phyloP scores from a whole-genome alignment of 257 asterid species.

The Mitragyna speciosa region DNA sequence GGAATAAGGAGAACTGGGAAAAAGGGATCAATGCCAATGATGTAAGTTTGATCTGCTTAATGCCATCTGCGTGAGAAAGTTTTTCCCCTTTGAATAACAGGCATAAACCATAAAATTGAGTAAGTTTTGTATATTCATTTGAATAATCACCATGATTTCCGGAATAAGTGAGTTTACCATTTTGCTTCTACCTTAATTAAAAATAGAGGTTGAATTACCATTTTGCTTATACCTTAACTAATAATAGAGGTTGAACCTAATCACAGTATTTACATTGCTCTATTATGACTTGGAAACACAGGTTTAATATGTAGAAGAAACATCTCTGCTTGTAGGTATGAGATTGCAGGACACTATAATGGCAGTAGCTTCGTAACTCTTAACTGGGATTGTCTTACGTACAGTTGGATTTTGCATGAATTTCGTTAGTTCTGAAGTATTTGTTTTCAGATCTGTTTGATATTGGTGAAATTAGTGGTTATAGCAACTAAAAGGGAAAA shows the following conservation, averaged over 20 bases:
- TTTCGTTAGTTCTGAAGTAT: background rate
- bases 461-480: background rate
- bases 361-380: background rate
- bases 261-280: background rate
- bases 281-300: background rate
- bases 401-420: background rate
- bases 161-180: background rate
- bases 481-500: background rate
- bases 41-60: conserved; percentile 43
- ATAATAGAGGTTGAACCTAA: background rate
- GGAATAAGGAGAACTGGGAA: conserved; percentile 60
- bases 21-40: conserved; percentile 53
- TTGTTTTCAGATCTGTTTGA: background rate
- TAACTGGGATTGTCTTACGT: background rate
- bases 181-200: conserved; percentile 2
- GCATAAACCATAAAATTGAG: background rate
- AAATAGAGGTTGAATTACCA: background rate
- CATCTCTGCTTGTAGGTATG: background rate
- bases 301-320: background rate
- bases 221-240: background rate
- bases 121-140: background rate
- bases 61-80: background rate
- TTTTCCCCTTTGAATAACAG: conserved; percentile 3
- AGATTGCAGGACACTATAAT: background rate
- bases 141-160: background rate